A percentile compares a stretch with the other conserved stretches of the same genome.
These are phyloP conservation scores for Hymenoscyphus fructigenus DNA, from an alignment of 2,329 filamentous ascomycete species.

Conservation along the genomic window DNA sequence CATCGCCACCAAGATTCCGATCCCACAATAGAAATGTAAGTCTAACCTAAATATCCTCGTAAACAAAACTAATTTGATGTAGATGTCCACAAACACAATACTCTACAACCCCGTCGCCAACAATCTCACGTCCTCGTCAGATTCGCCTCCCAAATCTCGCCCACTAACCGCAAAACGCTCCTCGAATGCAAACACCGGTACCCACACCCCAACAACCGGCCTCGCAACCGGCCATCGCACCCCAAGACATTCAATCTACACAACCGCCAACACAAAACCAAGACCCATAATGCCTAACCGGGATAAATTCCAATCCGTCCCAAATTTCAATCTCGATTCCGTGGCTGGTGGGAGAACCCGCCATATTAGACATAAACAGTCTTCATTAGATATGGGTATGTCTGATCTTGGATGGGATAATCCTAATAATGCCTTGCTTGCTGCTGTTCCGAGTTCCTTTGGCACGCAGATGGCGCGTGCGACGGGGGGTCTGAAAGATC, in stretches of 20 bases:
- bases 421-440: slow-evolving; percentile 61
- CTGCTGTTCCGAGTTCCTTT: slow-evolving; percentile 71
- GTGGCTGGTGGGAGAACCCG: slow-evolving; percentile 14
- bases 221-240: slow-evolving; percentile 23
- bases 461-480: slow-evolving; percentile 78
- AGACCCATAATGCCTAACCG: slow-evolving; percentile 56
- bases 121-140: slow-evolving; percentile 43
- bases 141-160: slow-evolving; percentile 39
- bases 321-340: slow-evolving; percentile 44
- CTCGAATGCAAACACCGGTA: slow-evolving; percentile 29
- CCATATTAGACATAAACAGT: slow-evolving; percentile 40
- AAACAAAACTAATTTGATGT: not conserved
- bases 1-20: slow-evolving; percentile 22
- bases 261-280: slow-evolving; percentile 45
- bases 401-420: slow-evolving; percentile 71
- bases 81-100: slow-evolving; percentile 75
- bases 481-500: slow-evolving; percentile 56
- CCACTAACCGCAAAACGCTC: slow-evolving; percentile 37
- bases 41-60: not conserved
- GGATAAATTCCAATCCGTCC: slow-evolving; percentile 54
- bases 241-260: slow-evolving; percentile 38
- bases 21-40: slow-evolving; percentile 62
- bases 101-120: slow-evolving; percentile 68
- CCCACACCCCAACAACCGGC: slow-evolving; percentile 25
- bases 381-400: slow-evolving; percentile 67